A percentile compares a stretch with the other conserved stretches of the same genome.
These are phyloP conservation scores for Fusarium sp. DNA, from an alignment of 2,329 filamentous ascomycete genomes.

Conservation along the genomic window DNA sequence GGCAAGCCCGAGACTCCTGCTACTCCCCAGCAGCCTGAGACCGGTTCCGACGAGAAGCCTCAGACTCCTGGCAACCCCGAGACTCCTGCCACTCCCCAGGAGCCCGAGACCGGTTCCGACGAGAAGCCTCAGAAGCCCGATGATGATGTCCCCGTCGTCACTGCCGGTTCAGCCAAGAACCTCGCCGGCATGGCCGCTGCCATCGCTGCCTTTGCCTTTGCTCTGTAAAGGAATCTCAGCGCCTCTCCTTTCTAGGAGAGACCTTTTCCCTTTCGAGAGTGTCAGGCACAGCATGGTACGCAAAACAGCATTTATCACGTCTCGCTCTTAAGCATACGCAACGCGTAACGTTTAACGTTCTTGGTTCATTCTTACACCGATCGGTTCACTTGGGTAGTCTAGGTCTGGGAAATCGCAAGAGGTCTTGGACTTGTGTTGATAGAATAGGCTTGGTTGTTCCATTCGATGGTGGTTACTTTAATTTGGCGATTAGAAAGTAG, in stretches of 20 bases:
- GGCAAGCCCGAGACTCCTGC: too few species aligned
- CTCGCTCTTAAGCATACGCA: slow-evolving; percentile 12
- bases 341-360: slow-evolving; percentile 38
- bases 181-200: slow-evolving; percentile 37
- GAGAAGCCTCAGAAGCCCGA: slow-evolving; percentile 16
- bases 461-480: slow-evolving; percentile 35
- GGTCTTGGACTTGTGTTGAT: background rate
- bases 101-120: background rate
- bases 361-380: slow-evolving; percentile 38
- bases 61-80: background rate
- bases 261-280: background rate
- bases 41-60: too few species aligned
- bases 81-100: background rate
- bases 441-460: slow-evolving; percentile 24
- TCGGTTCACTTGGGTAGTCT: slow-evolving; percentile 20
- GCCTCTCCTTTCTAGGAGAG: slow-evolving; percentile 1
- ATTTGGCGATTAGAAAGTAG: slow-evolving; percentile 39
- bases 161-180: slow-evolving; percentile 41
- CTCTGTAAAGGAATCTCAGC: slow-evolving; percentile 38
- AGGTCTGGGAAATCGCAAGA: slow-evolving; percentile 17
- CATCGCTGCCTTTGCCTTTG: slow-evolving; percentile 40
- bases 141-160: slow-evolving; percentile 30
- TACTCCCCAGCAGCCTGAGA: too few species aligned
- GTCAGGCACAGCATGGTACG: background rate
- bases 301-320: slow-evolving; percentile 10